Conservation (phyloP, 78 protist species). For the Speleostelium caveatum region DNA sequence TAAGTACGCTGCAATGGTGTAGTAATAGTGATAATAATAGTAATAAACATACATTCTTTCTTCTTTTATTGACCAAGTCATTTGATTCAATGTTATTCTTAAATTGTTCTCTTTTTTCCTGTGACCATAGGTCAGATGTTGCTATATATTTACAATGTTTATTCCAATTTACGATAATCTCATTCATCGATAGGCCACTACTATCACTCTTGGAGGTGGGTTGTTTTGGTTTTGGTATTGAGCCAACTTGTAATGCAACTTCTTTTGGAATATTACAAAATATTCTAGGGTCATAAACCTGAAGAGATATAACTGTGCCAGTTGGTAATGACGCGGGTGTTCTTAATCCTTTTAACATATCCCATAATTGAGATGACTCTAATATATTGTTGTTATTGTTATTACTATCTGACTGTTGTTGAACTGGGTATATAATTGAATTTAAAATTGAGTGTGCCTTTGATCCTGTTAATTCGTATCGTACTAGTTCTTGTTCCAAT, state of each 20-base stretch:
- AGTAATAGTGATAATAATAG: background rate
- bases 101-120: background rate
- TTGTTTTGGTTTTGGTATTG: slow-evolving; percentile 22
- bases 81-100: slow-evolving; percentile 10
- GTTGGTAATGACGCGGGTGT: slow-evolving; percentile 66
- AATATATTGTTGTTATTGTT: background rate
- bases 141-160: slow-evolving; percentile 5
- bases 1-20: background rate
- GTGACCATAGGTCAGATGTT: slow-evolving; percentile 14
- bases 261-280: slow-evolving; percentile 48
- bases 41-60: slow-evolving; percentile 53
- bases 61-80: slow-evolving; percentile 15
- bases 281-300: slow-evolving; percentile 64
- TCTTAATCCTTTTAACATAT: slow-evolving; percentile 31
- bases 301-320: slow-evolving; percentile 45
- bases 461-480: slow-evolving; percentile 74
- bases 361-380: slow-evolving; percentile 34
- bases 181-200: slow-evolving; percentile 13
- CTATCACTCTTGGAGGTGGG: background rate
- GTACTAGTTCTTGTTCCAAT: slow-evolving; percentile 19
- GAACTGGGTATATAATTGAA: slow-evolving; percentile 2
- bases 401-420: background rate
- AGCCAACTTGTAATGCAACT: slow-evolving; percentile 20
- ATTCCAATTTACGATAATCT: slow-evolving; percentile 38
- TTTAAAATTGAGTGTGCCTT: slow-evolving; percentile 37